phyloP scores from a whole-genome alignment of 2,329 filamentous ascomycete genomes.

The Leptodontidium sp. region DNA sequence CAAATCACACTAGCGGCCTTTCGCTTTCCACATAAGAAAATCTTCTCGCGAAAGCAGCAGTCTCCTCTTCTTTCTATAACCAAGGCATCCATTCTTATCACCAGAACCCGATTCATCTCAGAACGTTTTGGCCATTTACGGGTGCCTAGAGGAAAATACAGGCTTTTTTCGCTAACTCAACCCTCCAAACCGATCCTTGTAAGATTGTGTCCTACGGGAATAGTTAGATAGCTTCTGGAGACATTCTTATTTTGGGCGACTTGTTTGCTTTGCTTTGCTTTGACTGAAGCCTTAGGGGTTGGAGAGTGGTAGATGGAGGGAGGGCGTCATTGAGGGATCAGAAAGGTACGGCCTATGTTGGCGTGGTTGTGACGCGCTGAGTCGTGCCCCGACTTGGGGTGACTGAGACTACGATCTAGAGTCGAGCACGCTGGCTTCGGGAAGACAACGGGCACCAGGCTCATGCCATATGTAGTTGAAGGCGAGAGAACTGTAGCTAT shows the following conservation, averaged over 20 bases:
- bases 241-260: conserved; percentile 59
- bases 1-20: conserved; percentile 1
- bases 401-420: no score
- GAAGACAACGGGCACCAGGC: no score
- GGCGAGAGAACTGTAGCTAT: no score
- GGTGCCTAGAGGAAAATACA: conserved; percentile 83
- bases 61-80: conserved; percentile 50
- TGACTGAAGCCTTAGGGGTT: not conserved
- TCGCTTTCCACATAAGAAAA: conserved; percentile 11
- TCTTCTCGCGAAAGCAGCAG: conserved; percentile 37
- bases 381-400: no score
- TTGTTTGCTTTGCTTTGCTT: conserved; percentile 16
- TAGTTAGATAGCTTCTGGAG: conserved; percentile 97
- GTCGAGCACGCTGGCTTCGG: no score
- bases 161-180: conserved; percentile 99
- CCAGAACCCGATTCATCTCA: conserved; percentile 78
- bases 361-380: not conserved
- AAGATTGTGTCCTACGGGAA: conserved; percentile 65
- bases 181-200: conserved; percentile 60
- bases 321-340: not conserved
- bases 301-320: not conserved
- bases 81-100: conserved; percentile 91
- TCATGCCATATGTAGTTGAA: no score
- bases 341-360: not conserved
- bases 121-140: conserved; percentile 89